Base-by-base conservation (phyloP, 2,329 filamentous ascomycete species). In the Monosporascus sp. region DNA sequence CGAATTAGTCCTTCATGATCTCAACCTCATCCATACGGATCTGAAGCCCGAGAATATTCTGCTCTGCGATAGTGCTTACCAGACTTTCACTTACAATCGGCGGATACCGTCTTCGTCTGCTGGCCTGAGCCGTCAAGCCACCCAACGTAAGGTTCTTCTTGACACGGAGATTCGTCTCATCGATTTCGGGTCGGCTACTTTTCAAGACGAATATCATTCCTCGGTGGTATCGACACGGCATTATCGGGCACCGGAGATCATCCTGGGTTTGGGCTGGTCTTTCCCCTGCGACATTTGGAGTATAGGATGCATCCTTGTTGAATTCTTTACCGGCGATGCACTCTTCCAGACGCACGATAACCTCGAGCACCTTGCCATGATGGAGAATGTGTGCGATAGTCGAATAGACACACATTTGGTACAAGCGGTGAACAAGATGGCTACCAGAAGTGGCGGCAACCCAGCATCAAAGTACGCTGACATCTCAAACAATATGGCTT, bases 11-110 rank as follows among this genome's bases (percentile, higher is more conserved):
- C 79, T 99, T 22, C 94, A 99, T 68, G 94, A 99, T 72, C 81
- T 99, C 18, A 96, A 97, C 69, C 82, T 99, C 60, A 97, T 99
- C 56, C 94, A 99, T 69, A 99, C 94, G 9, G 85, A 88, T 66
- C 70, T 88, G 48, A 88, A 88, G 65, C 85, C 85, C 0, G 85
- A 88, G 64, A 88, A 88, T 61, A 88, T 88, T 56, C 75, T 88
- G 28, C 75, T 88, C 11, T 85, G 82, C 58, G 78, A 86, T 57
- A 83, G 79, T 60, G 72, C 77, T 3, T 88, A 87, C 59, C 85
- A 88, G 65, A 86, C 84, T 1, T 88, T 88, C 62, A 87, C 84
- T 2, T 88, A 88, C 64, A 87, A 86, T 65, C 77, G 85, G 58
- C 81, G 82, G 63, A 87, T 88, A 53, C 85, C 85, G 3, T 87